These are phyloP conservation scores for Blastobotrys terrestris DNA, from an alignment of 805 yeast species.

Conservation along the genomic window DNA sequence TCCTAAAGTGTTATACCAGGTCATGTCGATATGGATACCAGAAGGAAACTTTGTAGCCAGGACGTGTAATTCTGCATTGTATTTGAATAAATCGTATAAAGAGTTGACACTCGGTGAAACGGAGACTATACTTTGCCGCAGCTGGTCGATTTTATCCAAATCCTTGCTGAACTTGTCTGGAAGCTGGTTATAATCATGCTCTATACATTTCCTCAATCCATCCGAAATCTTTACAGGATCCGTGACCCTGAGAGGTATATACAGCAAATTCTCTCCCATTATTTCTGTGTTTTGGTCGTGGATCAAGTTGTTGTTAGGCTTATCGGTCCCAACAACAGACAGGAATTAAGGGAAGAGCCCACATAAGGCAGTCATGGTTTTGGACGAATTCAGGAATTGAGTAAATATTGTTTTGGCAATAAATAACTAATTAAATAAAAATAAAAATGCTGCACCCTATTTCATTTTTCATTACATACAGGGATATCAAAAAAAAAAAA, in stretches of 20 bases:
- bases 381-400: no score
- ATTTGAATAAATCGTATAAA: conserved; percentile 10
- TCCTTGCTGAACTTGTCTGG: conserved; percentile 39
- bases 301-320: no score
- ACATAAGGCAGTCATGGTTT: no score
- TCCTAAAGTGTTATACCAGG: conserved; percentile 71
- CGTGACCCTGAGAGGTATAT: conserved; percentile 47
- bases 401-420: no score
- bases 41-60: conserved; percentile 51
- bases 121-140: conserved; percentile 25
- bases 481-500: no score
- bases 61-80: conserved; percentile 17
- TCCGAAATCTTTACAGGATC: conserved; percentile 36
- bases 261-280: conserved; percentile 37
- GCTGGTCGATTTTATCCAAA: conserved; percentile 25
- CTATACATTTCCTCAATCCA: conserved; percentile 40
- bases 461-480: no score
- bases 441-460: no score
- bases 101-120: conserved; percentile 7
- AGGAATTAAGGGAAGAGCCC: no score
- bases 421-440: no score
- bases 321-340: not conserved
- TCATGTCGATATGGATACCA: conserved; percentile 45
- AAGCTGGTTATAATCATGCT: conserved; percentile 42
- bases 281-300: not conserved